Evolutionary conservation across 345 rosid species (phyloP).

Genomic region (Populus davidiana): DNA sequence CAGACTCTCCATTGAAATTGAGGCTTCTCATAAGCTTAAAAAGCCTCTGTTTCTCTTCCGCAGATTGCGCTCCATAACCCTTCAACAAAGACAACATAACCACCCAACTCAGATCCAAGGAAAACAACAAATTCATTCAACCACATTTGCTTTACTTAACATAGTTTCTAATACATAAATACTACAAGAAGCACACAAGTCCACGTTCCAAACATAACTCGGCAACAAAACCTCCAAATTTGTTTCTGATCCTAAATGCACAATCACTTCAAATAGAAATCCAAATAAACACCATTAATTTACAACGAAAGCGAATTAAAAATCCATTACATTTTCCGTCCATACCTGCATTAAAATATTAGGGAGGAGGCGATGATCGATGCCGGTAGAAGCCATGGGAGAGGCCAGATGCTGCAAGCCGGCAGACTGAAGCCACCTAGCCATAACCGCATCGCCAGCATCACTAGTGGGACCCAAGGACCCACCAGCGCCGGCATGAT

Average conservation of each 20-base stretch:
- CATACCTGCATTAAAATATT: slow-evolving; percentile 88
- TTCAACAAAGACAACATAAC: slow-evolving; percentile 30
- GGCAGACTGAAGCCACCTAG: slow-evolving; percentile 98
- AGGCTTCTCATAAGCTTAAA: slow-evolving; percentile 93
- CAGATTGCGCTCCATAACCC: slow-evolving; percentile 98
- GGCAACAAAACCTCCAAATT: not conserved
- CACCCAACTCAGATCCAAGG: not conserved
- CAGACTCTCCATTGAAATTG: slow-evolving; percentile 90
- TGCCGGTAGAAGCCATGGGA: slow-evolving; percentile 72
- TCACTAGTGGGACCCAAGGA: slow-evolving; percentile 60
- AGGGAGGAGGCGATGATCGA: slow-evolving; percentile 84
- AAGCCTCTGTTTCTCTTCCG: slow-evolving; percentile 96
- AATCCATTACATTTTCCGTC: not conserved
- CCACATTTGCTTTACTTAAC: not conserved
- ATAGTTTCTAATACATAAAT: not conserved
- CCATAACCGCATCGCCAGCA: slow-evolving; percentile 95
- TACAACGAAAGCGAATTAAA: not conserved
- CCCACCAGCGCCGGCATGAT: slow-evolving; percentile 45
- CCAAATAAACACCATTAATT: not conserved
- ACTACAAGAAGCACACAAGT: not conserved
- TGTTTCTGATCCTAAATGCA: not conserved
- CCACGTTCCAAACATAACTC: not conserved
- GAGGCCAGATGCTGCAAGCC: slow-evolving; percentile 99
- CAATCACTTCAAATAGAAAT: not conserved
- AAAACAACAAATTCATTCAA: not conserved